Evolutionary conservation across 208 protist species (phyloP).

Genomic region (Trypanosoma platydactyli): DNA sequence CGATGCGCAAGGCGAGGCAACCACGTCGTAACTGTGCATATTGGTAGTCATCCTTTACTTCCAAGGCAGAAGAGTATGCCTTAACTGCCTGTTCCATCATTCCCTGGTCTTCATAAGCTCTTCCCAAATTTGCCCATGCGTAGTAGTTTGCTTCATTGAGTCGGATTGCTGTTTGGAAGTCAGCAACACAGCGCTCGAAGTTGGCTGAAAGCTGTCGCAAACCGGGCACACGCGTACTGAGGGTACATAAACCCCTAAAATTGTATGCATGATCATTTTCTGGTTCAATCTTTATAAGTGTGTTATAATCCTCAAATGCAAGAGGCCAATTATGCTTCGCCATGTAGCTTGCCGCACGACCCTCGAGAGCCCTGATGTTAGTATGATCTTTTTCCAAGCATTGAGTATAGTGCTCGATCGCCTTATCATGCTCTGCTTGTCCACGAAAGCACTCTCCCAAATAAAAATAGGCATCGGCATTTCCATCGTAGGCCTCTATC

Average conservation of each 20-base stretch:
- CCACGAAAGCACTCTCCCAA: constrained; percentile 65
- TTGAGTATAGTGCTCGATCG: constrained; percentile 75
- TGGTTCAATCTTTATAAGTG: constrained; percentile 81
- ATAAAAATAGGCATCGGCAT: constrained; percentile 60
- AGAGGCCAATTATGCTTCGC: constrained; percentile 49
- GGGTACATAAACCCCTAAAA: constrained; percentile 84
- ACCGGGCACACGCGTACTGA: constrained; percentile 72
- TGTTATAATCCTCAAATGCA: constrained; percentile 90
- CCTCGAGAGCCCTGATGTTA: constrained; percentile 64
- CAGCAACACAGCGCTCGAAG: constrained; percentile 73
- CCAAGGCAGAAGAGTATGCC: constrained; percentile 71
- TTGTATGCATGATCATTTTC: constrained; percentile 93
- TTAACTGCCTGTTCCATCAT: constrained; percentile 65
- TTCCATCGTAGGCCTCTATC: constrained; percentile 70
- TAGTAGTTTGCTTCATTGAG: constrained; percentile 94
- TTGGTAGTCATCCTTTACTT: constrained; percentile 73
- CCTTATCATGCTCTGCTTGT: constrained; percentile 60
- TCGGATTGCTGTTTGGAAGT: constrained; percentile 81
- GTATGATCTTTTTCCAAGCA: constrained; percentile 72
- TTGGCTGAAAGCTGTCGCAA: constrained; percentile 62
- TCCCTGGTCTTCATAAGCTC: constrained; percentile 83
- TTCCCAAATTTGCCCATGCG: constrained; percentile 89
- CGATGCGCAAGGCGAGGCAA: constrained; percentile 57
- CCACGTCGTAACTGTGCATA: constrained; percentile 79
- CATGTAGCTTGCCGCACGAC: constrained; percentile 71